These are phyloP conservation scores for Penicillium nucicola DNA, from an alignment of 495 filamentous ascomycete species.

Conservation along the genomic window DNA sequence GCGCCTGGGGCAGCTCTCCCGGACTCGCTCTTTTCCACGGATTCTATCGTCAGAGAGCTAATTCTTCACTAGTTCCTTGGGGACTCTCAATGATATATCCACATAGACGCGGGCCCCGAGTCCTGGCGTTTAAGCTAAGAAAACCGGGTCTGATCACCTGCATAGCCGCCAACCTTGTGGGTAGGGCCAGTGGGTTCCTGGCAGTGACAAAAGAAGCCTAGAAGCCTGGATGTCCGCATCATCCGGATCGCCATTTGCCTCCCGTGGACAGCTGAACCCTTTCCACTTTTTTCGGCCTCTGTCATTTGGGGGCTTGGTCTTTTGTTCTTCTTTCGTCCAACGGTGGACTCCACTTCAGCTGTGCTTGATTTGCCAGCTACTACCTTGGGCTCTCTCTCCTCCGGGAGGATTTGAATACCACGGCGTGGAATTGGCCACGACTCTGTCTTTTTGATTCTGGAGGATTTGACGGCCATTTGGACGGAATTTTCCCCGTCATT, in stretches of 20 bases:
- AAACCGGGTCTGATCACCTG: constrained; percentile 37
- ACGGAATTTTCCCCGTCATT: not conserved
- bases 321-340: not conserved
- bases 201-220: constrained; percentile 18
- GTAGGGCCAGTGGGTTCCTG: constrained; percentile 21
- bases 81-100: constrained; percentile 19
- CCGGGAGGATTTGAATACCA: too few relatives aligned
- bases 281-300: constrained; percentile 5
- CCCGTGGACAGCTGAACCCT: constrained; percentile 27
- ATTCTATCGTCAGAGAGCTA: too few relatives aligned
- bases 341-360: not conserved
- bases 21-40: too few relatives aligned
- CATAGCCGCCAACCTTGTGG: constrained; percentile 33
- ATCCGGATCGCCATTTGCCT: constrained; percentile 26
- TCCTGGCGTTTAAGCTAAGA: constrained; percentile 30
- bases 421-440: too few relatives aligned
- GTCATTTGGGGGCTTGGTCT: too few relatives aligned
- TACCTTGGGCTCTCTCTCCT: too few relatives aligned
- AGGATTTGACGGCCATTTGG: too few relatives aligned
- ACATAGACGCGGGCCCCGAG: constrained; percentile 37
- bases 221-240: not conserved
- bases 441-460: too few relatives aligned
- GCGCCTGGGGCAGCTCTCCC: too few relatives aligned
- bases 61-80: too few relatives aligned
- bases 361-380: too few relatives aligned